Evolutionary conservation across 352 stramenopile genomes (phyloP).

Genomic region (Phytopythium kandeliae): DNA sequence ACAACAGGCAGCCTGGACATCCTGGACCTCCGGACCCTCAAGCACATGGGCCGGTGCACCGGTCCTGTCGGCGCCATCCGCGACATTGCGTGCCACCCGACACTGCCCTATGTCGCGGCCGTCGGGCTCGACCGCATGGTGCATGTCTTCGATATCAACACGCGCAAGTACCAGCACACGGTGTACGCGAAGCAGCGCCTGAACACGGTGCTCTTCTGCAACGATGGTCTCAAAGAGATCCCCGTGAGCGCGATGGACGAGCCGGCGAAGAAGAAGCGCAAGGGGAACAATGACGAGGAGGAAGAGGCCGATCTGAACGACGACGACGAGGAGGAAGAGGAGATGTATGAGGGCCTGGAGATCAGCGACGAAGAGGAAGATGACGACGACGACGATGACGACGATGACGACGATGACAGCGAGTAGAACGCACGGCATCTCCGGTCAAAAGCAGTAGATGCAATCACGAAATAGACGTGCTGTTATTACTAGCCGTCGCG

Average conservation of each 20-base stretch:
- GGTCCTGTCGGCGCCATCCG: constrained; percentile 89
- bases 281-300: constrained; percentile 30
- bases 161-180: constrained; percentile 58
- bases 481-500: too few relatives aligned
- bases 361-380: constrained; percentile 57
- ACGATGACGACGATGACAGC: constrained; percentile 38
- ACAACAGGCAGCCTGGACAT: constrained; percentile 86
- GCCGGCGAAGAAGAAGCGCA: constrained; percentile 46
- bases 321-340: constrained; percentile 72
- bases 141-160: constrained; percentile 89
- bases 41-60: constrained; percentile 83
- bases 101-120: constrained; percentile 83
- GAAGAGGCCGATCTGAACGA: constrained; percentile 39
- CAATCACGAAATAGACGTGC: constrained; percentile 7
- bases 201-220: constrained; percentile 89
- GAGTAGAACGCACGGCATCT: constrained; percentile 9
- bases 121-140: constrained; percentile 94
- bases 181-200: constrained; percentile 87
- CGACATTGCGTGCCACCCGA: constrained; percentile 86
- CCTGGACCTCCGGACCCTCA: constrained; percentile 86
- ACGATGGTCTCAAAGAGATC: constrained; percentile 68
- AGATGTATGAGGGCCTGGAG: constrained; percentile 83
- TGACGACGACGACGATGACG: constrained; percentile 42
- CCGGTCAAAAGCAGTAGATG: not conserved
- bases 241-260: constrained; percentile 21